Base-by-base conservation (phyloP, 805 yeast genomes). In the Phaffomyces antillensis region DNA sequence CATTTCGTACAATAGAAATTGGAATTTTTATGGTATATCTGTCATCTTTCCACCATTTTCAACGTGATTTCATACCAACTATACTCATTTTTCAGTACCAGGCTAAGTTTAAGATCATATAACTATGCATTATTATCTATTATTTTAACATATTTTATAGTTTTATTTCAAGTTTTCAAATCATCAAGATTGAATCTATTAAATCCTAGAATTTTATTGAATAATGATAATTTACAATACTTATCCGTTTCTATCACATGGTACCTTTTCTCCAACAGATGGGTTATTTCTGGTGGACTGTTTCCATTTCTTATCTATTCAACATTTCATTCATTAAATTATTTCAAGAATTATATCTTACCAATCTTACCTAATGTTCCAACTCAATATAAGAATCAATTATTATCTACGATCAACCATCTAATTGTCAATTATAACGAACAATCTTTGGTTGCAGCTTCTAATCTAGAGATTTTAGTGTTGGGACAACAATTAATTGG, bases 251-350 rank as follows among this genome's bases (percentile, higher is more conserved):
- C 70, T 51, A 33, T 67, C 57, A 54, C 65, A 56, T 66, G 61
- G 58, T 62, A 71, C 66, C 62, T 79, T 67, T 35, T 71, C 64
- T 51, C 72, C 52, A 52, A 68, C 59, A 53, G 64, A 62, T 52
- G 58, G 64, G 54, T 70, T 50, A 58, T 76, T 33, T 56, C 68
- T 6, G 76, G 76, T 48, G 70, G 80, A 4, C 63, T 80, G 47
- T 69, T 78, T 50, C 81, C 88, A 26, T 83, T 81, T 55, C 70
- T 75, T 16, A 71, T 82, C 41, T 83, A 73, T 61, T 79, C 87
- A 6, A 48, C 75, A 3, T 83, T 82, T 71, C 89, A 83, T 64
- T 73, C 77, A 7, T 67, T 81, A 55, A 72, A 75, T 37, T 83
- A 82, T 62, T 62, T 75, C 53, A 79, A 75, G 56, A 71, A 72